phyloP scores from a whole-genome alignment of 352 stramenopile species.

The Pythium insidiosum region DNA sequence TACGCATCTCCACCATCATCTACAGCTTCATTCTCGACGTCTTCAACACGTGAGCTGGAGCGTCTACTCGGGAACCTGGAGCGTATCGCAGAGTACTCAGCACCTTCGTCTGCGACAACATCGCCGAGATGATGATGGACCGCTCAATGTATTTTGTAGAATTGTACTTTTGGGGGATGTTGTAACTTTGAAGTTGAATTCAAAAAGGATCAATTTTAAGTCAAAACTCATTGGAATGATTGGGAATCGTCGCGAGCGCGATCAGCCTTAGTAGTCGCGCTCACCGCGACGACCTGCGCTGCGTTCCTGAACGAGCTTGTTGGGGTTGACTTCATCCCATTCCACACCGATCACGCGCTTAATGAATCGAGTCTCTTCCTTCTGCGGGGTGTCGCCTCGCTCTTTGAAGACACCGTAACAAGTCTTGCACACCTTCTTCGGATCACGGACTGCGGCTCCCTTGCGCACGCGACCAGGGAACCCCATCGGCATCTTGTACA shows the following conservation, averaged over 20 bases:
- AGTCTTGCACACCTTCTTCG: slow-evolving; percentile 81
- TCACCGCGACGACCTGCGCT: slow-evolving; percentile 52
- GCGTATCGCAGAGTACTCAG: slow-evolving; percentile 57
- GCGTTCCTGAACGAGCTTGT: slow-evolving; percentile 53
- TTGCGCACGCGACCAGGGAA: slow-evolving; percentile 70
- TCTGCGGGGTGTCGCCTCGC: slow-evolving; percentile 56
- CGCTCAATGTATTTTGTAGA: too few species aligned
- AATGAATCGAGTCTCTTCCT: slow-evolving; percentile 61
- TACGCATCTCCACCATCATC: slow-evolving; percentile 6
- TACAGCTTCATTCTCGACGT: too few species aligned
- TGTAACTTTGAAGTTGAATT: too few species aligned
- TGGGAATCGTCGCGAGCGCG: neutral
- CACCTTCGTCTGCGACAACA: slow-evolving; percentile 11
- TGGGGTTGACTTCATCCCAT: slow-evolving; percentile 86
- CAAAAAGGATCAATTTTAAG: too few species aligned
- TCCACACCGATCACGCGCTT: slow-evolving; percentile 80
- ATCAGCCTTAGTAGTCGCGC: slow-evolving; percentile 19
- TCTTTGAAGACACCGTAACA: slow-evolving; percentile 84
- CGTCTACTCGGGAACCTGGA: slow-evolving; percentile 61
- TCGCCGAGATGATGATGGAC: too few species aligned
- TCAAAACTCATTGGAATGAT: too few species aligned
- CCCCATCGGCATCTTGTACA: slow-evolving; percentile 79
- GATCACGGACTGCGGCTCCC: slow-evolving; percentile 48
- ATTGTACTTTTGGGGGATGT: too few species aligned
- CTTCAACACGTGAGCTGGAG: slow-evolving; percentile 49